Conservation (phyloP, 306 rosid species). For the Carpinus fangiana region DNA sequence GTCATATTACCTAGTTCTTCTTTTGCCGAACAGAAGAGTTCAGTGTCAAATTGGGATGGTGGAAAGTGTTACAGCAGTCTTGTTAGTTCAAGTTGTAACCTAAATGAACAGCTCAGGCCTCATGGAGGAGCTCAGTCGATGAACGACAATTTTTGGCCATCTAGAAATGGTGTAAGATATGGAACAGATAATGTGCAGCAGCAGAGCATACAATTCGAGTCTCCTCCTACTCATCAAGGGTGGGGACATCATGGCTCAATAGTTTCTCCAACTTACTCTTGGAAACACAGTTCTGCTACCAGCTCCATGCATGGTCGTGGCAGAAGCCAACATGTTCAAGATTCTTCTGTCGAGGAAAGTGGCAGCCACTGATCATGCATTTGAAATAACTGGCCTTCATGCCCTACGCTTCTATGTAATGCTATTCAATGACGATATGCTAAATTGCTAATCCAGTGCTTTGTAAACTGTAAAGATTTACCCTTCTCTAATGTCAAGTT, state of each 20-base stretch:
- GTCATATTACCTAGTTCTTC: background rate
- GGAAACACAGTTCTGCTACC: background rate
- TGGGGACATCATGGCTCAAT: background rate
- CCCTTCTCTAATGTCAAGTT: background rate
- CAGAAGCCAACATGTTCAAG: background rate
- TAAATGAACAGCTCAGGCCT: background rate
- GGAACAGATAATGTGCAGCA: background rate
- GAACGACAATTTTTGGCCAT: slow-evolving; percentile 16
- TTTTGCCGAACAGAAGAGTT: background rate
- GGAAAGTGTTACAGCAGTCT: background rate
- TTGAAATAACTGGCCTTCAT: background rate
- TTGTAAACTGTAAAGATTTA: too few relatives aligned
- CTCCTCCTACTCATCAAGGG: background rate
- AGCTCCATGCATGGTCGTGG: background rate
- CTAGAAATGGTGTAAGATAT: background rate
- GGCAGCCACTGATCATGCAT: background rate
- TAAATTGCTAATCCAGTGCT: background rate
- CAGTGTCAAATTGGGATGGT: slow-evolving; percentile 1
- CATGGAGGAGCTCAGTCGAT: background rate
- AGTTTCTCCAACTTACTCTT: background rate
- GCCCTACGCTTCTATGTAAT: too few relatives aligned
- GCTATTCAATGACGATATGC: background rate
- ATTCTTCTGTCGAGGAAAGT: background rate
- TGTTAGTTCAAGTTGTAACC: background rate
- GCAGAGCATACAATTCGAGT: background rate